phyloP scores from a whole-genome alignment of 805 yeast genomes.

The Saturnispora bothae region DNA sequence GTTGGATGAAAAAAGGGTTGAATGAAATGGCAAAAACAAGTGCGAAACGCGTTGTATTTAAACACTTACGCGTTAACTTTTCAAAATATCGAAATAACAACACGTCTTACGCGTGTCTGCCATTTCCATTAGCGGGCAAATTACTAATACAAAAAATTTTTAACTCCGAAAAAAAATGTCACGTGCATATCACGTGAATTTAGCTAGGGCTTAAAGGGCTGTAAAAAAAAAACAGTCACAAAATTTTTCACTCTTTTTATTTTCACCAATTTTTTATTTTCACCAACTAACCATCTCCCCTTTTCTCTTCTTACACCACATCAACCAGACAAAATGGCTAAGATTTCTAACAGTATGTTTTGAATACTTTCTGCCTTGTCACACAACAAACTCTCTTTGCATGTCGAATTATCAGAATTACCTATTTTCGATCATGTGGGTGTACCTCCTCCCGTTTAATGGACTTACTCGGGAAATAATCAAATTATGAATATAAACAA shows the following conservation, averaged over 20 bases:
- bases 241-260: background rate
- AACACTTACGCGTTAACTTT: conserved; percentile 6
- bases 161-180: background rate
- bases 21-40: background rate
- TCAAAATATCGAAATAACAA: background rate
- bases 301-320: conserved; percentile 9
- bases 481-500: background rate
- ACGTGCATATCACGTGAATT: conserved; percentile 1
- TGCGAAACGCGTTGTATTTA: conserved; percentile 6
- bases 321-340: conserved; percentile 23
- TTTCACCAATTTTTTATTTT: too few relatives aligned
- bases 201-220: background rate
- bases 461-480: background rate
- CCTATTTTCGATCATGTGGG: conserved; percentile 8
- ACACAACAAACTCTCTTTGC: conserved; percentile 1
- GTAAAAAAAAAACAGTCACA: conserved; percentile 1
- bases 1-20: background rate
- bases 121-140: conserved; percentile 1
- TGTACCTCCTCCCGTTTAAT: conserved; percentile 1
- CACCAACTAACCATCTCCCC: too few relatives aligned
- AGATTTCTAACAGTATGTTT: conserved; percentile 27
- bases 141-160: background rate
- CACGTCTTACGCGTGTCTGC: conserved; percentile 5
- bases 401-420: conserved; percentile 5
- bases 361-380: background rate